Evolutionary conservation across 2,329 filamentous ascomycete species (phyloP).

Genomic region (Graphiopsis chlorocephala): DNA sequence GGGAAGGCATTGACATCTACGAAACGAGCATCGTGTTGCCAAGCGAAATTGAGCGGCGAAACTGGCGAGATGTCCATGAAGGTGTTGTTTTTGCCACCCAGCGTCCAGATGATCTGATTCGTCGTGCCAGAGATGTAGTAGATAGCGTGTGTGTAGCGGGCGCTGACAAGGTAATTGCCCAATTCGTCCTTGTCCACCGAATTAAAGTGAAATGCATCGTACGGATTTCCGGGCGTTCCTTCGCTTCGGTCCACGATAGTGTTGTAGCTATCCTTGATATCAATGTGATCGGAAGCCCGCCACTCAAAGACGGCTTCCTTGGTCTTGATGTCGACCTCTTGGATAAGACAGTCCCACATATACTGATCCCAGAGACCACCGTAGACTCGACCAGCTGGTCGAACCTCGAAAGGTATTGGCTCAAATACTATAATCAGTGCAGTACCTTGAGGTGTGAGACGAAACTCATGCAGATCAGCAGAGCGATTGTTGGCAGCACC

Average conservation of each 20-base stretch:
- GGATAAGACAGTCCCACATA: slow-evolving; percentile 45
- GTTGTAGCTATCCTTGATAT: slow-evolving; percentile 33
- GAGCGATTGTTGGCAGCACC: slow-evolving; percentile 36
- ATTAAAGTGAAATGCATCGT: slow-evolving; percentile 55
- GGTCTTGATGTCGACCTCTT: slow-evolving; percentile 47
- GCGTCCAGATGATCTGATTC: slow-evolving; percentile 45
- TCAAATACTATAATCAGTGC: slow-evolving; percentile 46
- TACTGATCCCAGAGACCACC: slow-evolving; percentile 22
- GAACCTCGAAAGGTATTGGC: slow-evolving; percentile 24
- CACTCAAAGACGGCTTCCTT: slow-evolving; percentile 47
- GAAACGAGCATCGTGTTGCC: slow-evolving; percentile 36
- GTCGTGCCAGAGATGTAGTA: slow-evolving; percentile 45
- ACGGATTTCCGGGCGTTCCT: slow-evolving; percentile 44
- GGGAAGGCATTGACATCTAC: slow-evolving; percentile 26
- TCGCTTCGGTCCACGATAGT: slow-evolving; percentile 40
- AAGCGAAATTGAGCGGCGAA: slow-evolving; percentile 31
- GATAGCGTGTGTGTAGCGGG: slow-evolving; percentile 42
- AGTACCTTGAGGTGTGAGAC: slow-evolving; percentile 42
- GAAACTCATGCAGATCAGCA: slow-evolving; percentile 45
- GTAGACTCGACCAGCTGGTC: slow-evolving; percentile 23
- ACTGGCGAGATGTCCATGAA: slow-evolving; percentile 33
- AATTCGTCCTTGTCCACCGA: slow-evolving; percentile 47
- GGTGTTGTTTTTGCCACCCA: slow-evolving; percentile 47
- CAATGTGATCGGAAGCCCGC: slow-evolving; percentile 47
- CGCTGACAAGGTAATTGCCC: slow-evolving; percentile 49